Evolutionary conservation across 2,329 filamentous ascomycete species (phyloP).

Genomic region (Lecanosticta acicola): DNA sequence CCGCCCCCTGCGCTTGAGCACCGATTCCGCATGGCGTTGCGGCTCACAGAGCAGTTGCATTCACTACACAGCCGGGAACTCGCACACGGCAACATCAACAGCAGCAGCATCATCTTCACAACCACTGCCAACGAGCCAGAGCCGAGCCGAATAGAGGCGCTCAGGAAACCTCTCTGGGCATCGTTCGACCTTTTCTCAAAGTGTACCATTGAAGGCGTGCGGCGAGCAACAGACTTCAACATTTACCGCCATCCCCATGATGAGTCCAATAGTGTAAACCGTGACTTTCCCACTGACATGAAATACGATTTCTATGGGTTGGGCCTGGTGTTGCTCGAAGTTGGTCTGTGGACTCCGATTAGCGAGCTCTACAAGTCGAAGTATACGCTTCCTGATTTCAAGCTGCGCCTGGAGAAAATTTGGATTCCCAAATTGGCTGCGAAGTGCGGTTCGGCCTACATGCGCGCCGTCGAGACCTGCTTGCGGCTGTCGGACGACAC

Average conservation of each 20-base stretch:
- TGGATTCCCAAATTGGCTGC: conserved; percentile 60
- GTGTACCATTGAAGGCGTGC: conserved; percentile 43
- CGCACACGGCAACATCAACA: conserved; percentile 64
- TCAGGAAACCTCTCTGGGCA: conserved; percentile 64
- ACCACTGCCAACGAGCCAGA: conserved; percentile 41
- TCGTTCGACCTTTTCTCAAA: conserved; percentile 69
- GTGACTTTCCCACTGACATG: conserved; percentile 45
- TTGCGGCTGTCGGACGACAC: conserved; percentile 59
- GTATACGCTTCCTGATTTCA: conserved; percentile 56
- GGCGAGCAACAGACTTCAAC: conserved; percentile 43
- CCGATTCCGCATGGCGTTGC: conserved; percentile 68
- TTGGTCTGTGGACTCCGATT: conserved; percentile 69
- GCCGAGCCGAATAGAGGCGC: conserved; percentile 45
- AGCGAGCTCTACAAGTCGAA: conserved; percentile 55
- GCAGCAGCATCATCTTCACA: conserved; percentile 64
- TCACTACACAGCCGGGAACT: conserved; percentile 66
- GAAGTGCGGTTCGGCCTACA: conserved; percentile 68
- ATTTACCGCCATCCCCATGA: conserved; percentile 64
- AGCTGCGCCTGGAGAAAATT: conserved; percentile 57
- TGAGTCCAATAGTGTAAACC: conserved; percentile 29
- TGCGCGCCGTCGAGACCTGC: conserved; percentile 67
- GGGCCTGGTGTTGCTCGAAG: conserved; percentile 65
- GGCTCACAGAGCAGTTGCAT: conserved; percentile 66
- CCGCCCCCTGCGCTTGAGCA: conserved; percentile 62
- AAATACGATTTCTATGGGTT: conserved; percentile 64